phyloP scores from a whole-genome alignment of 768 basidiomycete genomes.

The Cystobasidium ongulense region DNA sequence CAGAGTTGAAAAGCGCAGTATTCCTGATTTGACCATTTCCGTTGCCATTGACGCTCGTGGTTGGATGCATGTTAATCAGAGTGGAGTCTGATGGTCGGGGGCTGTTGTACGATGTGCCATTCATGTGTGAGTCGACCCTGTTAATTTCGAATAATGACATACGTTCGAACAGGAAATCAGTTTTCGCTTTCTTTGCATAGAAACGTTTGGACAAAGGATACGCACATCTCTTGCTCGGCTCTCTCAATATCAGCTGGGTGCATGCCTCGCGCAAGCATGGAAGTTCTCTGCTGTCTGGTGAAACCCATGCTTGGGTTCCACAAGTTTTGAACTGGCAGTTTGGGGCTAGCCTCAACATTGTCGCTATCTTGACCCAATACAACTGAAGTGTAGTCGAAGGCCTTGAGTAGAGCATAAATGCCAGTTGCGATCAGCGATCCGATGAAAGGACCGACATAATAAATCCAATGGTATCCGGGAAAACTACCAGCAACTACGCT shows the following conservation, averaged over 20 bases:
- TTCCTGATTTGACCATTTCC: neutral
- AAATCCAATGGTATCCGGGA: slow-evolving; percentile 35
- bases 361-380: slow-evolving; percentile 31
- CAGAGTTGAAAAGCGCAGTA: neutral
- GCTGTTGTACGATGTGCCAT: too few relatives aligned
- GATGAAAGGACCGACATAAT: slow-evolving; percentile 31
- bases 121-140: too few relatives aligned
- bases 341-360: neutral
- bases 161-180: too few relatives aligned
- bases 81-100: neutral
- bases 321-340: neutral
- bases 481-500: slow-evolving; percentile 30
- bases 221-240: neutral
- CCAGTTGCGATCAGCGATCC: slow-evolving; percentile 30
- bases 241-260: slow-evolving; percentile 15
- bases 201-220: too few relatives aligned
- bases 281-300: slow-evolving; percentile 21
- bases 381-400: slow-evolving; percentile 32
- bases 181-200: too few relatives aligned
- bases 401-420: slow-evolving; percentile 29
- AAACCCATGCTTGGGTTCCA: slow-evolving; percentile 25
- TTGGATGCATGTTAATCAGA: neutral
- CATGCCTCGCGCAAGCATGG: slow-evolving; percentile 24
- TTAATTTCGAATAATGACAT: too few relatives aligned
- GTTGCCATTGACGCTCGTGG: neutral